A percentile compares a stretch with the other conserved stretches of the same genome.
Evolutionary conservation across 495 filamentous ascomycete species (phyloP).

Genomic region (Aspergillus bridgeri): DNA sequence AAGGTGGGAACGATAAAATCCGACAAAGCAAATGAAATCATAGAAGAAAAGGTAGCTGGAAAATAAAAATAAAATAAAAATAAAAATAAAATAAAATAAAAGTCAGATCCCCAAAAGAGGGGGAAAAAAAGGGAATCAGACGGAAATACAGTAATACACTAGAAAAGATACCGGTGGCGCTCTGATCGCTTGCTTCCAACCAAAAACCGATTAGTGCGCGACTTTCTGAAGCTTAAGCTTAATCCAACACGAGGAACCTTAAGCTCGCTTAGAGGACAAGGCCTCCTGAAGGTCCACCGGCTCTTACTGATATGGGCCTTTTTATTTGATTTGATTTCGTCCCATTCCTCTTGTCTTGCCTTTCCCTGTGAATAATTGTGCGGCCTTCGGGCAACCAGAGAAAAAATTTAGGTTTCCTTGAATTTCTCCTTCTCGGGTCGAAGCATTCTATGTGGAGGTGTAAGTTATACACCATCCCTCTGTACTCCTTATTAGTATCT

Average conservation of each 20-base stretch:
- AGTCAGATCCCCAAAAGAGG: neutral
- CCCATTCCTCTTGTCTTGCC: constrained; percentile 5
- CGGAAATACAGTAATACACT: constrained; percentile 11
- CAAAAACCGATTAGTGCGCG: constrained; percentile 40
- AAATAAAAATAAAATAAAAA: neutral
- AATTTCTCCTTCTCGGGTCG: neutral
- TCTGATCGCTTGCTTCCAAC: constrained; percentile 33
- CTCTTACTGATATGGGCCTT: constrained; percentile 10
- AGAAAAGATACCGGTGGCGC: constrained; percentile 38
- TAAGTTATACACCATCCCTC: constrained; percentile 5
- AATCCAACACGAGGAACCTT: constrained; percentile 53
- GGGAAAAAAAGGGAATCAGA: neutral
- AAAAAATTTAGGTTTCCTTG: neutral
- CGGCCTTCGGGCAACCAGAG: neutral
- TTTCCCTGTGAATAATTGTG: too few relatives aligned
- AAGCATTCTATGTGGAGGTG: too few relatives aligned
- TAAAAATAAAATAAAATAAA: neutral
- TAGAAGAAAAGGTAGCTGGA: neutral
- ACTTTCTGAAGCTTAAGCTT: constrained; percentile 50
- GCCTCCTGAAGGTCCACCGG: constrained; percentile 12
- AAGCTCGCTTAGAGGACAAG: constrained; percentile 40
- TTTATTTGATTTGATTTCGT: constrained; percentile 6
- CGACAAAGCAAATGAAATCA: neutral
- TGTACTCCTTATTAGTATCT: too few relatives aligned
- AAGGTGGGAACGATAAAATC: neutral